Evolutionary conservation across 441 rosid species (phyloP).

Genomic region (Populus hybrid): DNA sequence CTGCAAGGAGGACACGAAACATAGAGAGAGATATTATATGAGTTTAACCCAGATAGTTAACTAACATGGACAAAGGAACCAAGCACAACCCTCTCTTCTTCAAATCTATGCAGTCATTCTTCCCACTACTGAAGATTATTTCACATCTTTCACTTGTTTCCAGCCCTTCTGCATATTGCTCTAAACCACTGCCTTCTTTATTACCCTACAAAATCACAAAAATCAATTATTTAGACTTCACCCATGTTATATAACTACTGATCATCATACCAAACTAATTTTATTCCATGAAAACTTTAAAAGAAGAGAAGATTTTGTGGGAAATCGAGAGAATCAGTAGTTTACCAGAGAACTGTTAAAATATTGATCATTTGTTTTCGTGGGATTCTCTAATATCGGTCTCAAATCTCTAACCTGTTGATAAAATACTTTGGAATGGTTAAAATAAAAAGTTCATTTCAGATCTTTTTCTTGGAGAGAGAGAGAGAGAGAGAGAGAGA

Average conservation of each 20-base stretch:
- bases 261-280: not conserved
- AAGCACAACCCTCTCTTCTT: conserved; percentile 72
- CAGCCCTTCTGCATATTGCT: conserved; percentile 28
- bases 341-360: conserved; percentile 49
- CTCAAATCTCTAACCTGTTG: conserved; percentile 51
- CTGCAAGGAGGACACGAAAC: not conserved
- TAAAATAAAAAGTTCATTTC: not conserved
- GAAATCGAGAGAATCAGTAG: not conserved
- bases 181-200: conserved; percentile 21
- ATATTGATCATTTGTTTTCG: conserved; percentile 41
- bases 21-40: not conserved
- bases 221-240: not conserved
- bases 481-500: not conserved
- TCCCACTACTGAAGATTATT: conserved; percentile 27
- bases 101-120: conserved; percentile 41
- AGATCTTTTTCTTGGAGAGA: not conserved
- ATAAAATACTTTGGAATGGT: not conserved
- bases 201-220: conserved; percentile 35
- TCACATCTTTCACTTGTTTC: conserved; percentile 31
- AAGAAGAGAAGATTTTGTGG: too few relatives aligned
- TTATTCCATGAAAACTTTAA: not conserved
- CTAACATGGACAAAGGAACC: conserved; percentile 73
- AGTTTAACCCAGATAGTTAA: conserved; percentile 53
- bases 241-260: not conserved
- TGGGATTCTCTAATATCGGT: conserved; percentile 30